Base-by-base conservation (phyloP, 129 eudicot species). In the Lactuca sativa region DNA sequence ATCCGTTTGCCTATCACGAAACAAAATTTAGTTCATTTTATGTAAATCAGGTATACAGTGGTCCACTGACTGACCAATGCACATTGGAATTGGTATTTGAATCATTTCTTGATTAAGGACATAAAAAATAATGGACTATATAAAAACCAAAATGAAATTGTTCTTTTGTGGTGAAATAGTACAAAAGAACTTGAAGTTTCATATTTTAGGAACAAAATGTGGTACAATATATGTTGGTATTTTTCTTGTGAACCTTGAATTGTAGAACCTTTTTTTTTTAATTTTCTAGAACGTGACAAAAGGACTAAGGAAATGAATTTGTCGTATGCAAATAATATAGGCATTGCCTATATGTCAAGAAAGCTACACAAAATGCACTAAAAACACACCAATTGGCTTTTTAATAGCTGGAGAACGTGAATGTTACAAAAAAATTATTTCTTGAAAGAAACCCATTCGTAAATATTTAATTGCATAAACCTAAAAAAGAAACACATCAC, bases 1-100 rank as follows among this genome's bases (percentile, higher is more conserved):
- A 86, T 53, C 98, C 88, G 51, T 85, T 89, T 64, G 96, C 96
- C 98, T 93, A 81, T 17, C 5, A 67, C 36, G 43, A 31, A 12
- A 21, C 7, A 7, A 15, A 32, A 14, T 5, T 44, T 43, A 72
- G 12, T 13, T 14, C 15, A 0, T 0, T 0, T 49, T 49, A 49
- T 7, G 1, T 25, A 25, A 25, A 25, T 25, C 30, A 25, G 30
- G 2, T 25, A 25, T 1, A 25, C 30, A 25, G 30, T 25, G 30
- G 30, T 25, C 30, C 30, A 25, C 30, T 25, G 30, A 25, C 30
- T 18, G 21, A 18, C 21, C 21, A 18, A 18, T 18, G 21, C 21
- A 18, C 21, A 18, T 18, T 18, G 21, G 21, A 18, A 18, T 18
- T 18, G 21, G 21, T 18, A 18, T 25, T 25, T 25, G 1, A 25